These are phyloP conservation scores for Leptographium wingfieldii DNA, from an alignment of 2,329 filamentous ascomycete genomes.

Conservation along the genomic window DNA sequence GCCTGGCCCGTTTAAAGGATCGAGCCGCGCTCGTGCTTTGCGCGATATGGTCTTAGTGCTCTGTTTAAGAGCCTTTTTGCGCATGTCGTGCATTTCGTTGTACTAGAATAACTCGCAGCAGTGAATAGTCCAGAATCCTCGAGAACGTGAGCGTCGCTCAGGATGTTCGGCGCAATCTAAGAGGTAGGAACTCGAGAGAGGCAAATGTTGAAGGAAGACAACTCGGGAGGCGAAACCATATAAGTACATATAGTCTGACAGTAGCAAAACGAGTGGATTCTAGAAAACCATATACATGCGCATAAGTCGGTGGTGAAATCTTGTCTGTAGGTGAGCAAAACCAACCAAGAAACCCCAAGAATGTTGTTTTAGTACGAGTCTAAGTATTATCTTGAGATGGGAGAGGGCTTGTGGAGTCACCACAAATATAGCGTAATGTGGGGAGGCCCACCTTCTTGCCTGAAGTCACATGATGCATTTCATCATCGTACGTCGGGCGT, in stretches of 20 bases:
- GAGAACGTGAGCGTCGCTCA: not conserved
- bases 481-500: not conserved
- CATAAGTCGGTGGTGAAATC: not conserved
- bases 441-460: not conserved
- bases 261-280: not conserved
- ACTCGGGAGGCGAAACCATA: not conserved
- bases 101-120: not conserved
- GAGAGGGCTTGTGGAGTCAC: not conserved
- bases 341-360: not conserved
- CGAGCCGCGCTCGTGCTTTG: conserved; percentile 48
- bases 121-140: not conserved
- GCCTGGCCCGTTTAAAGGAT: conserved; percentile 45
- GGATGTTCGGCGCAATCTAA: not conserved
- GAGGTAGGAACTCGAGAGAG: not conserved
- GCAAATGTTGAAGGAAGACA: not conserved
- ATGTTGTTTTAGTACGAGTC: not conserved
- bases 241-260: not conserved
- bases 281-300: not conserved
- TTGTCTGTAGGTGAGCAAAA: not conserved
- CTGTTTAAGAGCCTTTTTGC: conserved; percentile 56
- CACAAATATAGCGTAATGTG: not conserved
- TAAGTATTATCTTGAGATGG: not conserved
- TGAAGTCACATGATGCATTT: not conserved
- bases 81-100: conserved; percentile 44
- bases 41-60: conserved; percentile 60